Evolutionary conservation across 306 rosid species (phyloP).

Genomic region (Prunus armeniaca): DNA sequence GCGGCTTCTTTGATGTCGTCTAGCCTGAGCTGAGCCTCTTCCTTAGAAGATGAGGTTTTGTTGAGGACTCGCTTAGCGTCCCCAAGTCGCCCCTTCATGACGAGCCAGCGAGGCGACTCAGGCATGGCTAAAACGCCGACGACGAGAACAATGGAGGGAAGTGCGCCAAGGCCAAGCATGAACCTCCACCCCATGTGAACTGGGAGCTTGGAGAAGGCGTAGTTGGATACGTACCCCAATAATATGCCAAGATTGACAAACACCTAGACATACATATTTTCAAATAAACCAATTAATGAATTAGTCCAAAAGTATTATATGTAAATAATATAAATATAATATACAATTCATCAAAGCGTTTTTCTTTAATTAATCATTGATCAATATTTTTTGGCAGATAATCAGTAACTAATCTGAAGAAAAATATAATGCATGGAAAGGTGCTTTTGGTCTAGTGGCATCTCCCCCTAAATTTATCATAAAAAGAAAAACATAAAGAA

Average conservation of each 20-base stretch:
- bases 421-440: too few species aligned
- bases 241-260: constrained; percentile 40
- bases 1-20: not conserved
- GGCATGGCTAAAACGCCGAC: not conserved
- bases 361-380: too few species aligned
- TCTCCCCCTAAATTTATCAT: too few species aligned
- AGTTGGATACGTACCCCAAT: constrained; percentile 44
- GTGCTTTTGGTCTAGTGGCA: too few species aligned
- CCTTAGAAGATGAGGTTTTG: not conserved
- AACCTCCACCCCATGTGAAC: constrained; percentile 40
- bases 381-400: too few species aligned
- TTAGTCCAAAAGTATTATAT: too few species aligned
- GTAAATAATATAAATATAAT: too few species aligned
- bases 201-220: constrained; percentile 37
- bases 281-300: not conserved
- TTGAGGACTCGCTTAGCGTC: not conserved
- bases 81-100: constrained; percentile 10
- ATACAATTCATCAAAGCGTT: too few species aligned
- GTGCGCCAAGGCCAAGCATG: constrained; percentile 46
- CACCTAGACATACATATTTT: constrained; percentile 23
- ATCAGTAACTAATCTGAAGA: too few species aligned
- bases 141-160: not conserved
- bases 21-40: not conserved
- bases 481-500: too few species aligned
- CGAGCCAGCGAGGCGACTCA: not conserved